Evolutionary conservation across 306 rosid species (phyloP), one percentile per base, ranked within the genome.

Genomic region (Alnus glutinosa): DNA sequence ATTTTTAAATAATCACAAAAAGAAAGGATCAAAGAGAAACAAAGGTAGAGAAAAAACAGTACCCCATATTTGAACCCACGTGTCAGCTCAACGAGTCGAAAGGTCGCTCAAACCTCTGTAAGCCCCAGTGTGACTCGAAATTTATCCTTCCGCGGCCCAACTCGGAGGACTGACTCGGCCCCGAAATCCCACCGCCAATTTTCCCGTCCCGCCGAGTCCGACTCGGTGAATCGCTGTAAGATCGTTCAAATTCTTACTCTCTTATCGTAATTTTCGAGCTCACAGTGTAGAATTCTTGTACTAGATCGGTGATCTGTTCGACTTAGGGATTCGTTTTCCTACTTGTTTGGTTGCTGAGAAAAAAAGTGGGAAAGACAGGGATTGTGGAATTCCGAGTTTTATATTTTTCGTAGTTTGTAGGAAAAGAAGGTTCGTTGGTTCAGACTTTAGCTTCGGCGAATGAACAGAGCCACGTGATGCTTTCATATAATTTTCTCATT

Each of bases 161-260:
- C 78, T 70, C 75, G 85, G 76, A 42, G 74, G 51, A 81, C 52
- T 18, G 55, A 55, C 64, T 59, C 55, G 19, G 36, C 83, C 75
- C 78, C 73, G 78, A 16, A 77, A 37, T 84, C 44, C 54, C 79
- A 18, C 34, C 78, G 68, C 78, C 62, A 18, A 77, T 62, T 85
- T 75, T 13, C 72, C 34, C 39, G n/a, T 55, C 59, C 52, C 69
- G 49, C 73, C 81, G 79, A 39, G 68, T 75, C 75, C 50, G 46
- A 70, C 77, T 83, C 80, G 75, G 74, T 58, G 48, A 34, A 34
- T 54, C 79, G 49, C 80, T 54, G 88, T 85, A 81, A 77, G 88
- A 70, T 74, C 64, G 59, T 78, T 54, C 34, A 19, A 12, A 34
- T 68, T 51, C 77, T 55, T 55, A 32, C 74, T 46, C 49, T 32